Base-by-base conservation (phyloP, 768 basidiomycete genomes). In the Pleurotus cornucopiae region DNA sequence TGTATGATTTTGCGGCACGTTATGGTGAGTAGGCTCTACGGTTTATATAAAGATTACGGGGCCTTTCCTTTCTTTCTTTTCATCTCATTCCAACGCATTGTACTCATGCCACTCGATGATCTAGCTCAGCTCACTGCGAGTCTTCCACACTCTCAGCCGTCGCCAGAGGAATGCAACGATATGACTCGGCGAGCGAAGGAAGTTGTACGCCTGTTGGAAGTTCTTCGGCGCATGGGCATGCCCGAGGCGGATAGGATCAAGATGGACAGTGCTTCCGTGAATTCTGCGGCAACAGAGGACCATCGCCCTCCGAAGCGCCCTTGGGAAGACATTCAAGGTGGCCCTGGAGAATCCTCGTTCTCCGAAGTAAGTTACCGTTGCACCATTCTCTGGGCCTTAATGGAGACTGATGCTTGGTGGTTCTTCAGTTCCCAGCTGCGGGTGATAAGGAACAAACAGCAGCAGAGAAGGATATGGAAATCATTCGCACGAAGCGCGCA, bases 381-480 rank as follows among this genome's bases (percentile, higher is more conserved):
- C 30, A 11, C 30, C 11, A 11, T 11, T 11, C 30, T 9, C 11
- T 11, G 30, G 30, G 9, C 30, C 30, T 11, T 34, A 34, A 34
- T 34, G 30, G 30, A 11, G 30, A 11, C 30, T 34, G 30, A 34
- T 11, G 4, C 30, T 34, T 11, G 30, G 30, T 2, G 20, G 5
- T 20, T 20, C n/a, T 14, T 58, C 64, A 67, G 49, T 67, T 70
- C 63, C 55, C 71, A 25, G 66, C 65, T 30, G 49, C 68, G 16
- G 67, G 67, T 5, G 68, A 69, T 20, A 74, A 79, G 54, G 71
- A 70, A 23, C 82, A 83, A 60, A 74, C 84, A 2, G 86, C 85
- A 1, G 89, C 89, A 5, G 88, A 91, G 68, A 81, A 86, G 58
- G 89, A 92, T 63, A 92, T 92, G 89, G 88, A 89, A 60, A 77